Evolutionary conservation across 2,329 filamentous ascomycete genomes (phyloP).

Genomic region (Fusarium annulatum): DNA sequence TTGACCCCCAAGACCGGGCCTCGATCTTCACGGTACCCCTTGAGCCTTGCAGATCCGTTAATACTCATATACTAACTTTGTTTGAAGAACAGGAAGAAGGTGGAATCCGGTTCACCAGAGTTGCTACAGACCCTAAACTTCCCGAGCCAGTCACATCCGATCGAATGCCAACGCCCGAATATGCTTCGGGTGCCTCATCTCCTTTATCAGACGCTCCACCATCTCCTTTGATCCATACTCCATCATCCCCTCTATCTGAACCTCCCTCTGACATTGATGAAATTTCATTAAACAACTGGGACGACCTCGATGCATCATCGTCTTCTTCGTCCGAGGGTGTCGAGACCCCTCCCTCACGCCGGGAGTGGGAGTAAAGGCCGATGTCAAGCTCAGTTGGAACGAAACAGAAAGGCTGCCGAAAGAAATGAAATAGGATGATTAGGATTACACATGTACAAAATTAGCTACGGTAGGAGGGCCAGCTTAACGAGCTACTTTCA

Average conservation of each 20-base stretch:
- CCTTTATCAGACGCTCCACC: background rate
- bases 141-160: background rate
- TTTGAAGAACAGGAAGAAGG: conserved; percentile 1
- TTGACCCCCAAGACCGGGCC: too few species aligned
- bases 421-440: background rate
- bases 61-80: background rate
- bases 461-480: background rate
- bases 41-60: background rate
- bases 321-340: conserved; percentile 31
- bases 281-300: background rate
- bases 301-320: conserved; percentile 14
- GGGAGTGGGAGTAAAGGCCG: background rate
- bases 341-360: conserved; percentile 31
- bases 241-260: background rate
- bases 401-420: background rate
- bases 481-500: background rate
- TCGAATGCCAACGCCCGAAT: background rate
- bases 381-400: background rate
- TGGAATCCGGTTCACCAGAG: background rate
- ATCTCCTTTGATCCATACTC: background rate
- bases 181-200: background rate
- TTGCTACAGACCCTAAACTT: background rate
- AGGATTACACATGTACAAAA: background rate
- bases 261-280: background rate
- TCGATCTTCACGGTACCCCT: background rate